Base-by-base conservation (phyloP, 805 yeast genomes). In the Wickerhamomyces subpelliculosus region DNA sequence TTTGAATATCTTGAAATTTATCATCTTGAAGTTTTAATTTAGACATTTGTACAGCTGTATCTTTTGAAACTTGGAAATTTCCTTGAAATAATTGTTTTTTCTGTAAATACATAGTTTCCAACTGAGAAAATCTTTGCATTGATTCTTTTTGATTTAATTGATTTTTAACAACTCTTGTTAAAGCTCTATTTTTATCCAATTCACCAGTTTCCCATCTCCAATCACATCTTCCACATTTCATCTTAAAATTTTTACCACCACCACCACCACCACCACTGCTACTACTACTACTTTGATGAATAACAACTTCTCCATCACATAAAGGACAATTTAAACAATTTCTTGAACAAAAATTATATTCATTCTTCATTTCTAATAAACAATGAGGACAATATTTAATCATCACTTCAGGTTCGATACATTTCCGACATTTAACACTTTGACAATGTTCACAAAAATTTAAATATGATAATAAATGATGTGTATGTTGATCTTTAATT, bases 281-380 rank as follows among this genome's bases (percentile, higher is more conserved):
- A n/a, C n/a, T n/a, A n/a, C n/a, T n/a, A n/a, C n/a, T 27, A 18
- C 21, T 16, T 14, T 43, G 46, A 16, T 44, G 36, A 30, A 50
- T 34, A 21, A 31, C 24, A 4, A 48, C 27, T 25, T 42, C 42
- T 2, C 41, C 31, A 4, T 27, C 34, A 38, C 60, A 55, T 1
- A 39, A 5, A 1, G 60, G 60, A 38, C 60, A 55, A 20, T 45
- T 48, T 32, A 53, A 46, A 32, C 60, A 55, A 33, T 50, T 54
- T 23, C 48, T 42, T 1, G 58, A 45, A 35, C 60, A 55, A 18
- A 34, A 37, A 1, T 39, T 38, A 32, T 47, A 40, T 12, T 53
- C 58, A 1, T 47, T 43, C 23, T 46, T 48, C 51, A 48, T 46
- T 26, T 39, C 51, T 8, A 38, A 35, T 55, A 54, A 47, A 33